Percentiles rank a stretch among this genome's conserved stretches.
phyloP scores from a whole-genome alignment of 331 rosid genomes.

The Saraca asoca region DNA sequence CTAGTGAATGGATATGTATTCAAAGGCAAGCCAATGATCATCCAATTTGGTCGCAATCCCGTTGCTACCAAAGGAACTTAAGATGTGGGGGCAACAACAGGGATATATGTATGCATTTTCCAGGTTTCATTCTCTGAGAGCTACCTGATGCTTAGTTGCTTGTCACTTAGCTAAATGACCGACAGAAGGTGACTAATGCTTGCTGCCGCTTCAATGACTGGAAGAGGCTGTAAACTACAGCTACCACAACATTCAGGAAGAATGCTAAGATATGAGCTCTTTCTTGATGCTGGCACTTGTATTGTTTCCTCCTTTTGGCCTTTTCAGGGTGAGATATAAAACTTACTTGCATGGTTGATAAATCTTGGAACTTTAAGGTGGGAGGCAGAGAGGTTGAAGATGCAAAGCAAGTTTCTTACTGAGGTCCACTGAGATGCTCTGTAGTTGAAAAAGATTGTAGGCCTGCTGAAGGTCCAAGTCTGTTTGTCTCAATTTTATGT shows the following conservation, averaged over 20 bases:
- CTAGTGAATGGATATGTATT: constrained; percentile 74
- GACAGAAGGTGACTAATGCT: constrained; percentile 4
- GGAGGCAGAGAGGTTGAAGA: constrained; percentile 23
- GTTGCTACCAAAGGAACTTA: constrained; percentile 59
- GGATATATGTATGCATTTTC: constrained; percentile 1
- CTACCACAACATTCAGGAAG: constrained; percentile 1
- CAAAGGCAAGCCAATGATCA: constrained; percentile 91
- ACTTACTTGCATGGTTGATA: constrained; percentile 3
- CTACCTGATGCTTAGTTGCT: constrained; percentile 5
- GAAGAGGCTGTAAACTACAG: constrained; percentile 11
- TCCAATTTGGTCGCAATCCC: constrained; percentile 87
- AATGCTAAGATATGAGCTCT: constrained; percentile 3
- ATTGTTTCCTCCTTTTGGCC: neutral
- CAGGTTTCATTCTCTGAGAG: neutral
- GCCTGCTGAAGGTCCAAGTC: no score
- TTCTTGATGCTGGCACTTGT: constrained; percentile 16
- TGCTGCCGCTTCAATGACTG: constrained; percentile 25
- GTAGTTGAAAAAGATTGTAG: no score
- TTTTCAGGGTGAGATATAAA: constrained; percentile 17
- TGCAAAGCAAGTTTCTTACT: constrained; percentile 3
- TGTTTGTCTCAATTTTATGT: no score
- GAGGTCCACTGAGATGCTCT: neutral
- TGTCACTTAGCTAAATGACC: constrained; percentile 15
- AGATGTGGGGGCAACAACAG: constrained; percentile 4
- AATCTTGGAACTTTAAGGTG: no score